These are phyloP conservation scores for Lactarius hengduanensis DNA, from an alignment of 768 basidiomycete genomes.

Conservation along the genomic window DNA sequence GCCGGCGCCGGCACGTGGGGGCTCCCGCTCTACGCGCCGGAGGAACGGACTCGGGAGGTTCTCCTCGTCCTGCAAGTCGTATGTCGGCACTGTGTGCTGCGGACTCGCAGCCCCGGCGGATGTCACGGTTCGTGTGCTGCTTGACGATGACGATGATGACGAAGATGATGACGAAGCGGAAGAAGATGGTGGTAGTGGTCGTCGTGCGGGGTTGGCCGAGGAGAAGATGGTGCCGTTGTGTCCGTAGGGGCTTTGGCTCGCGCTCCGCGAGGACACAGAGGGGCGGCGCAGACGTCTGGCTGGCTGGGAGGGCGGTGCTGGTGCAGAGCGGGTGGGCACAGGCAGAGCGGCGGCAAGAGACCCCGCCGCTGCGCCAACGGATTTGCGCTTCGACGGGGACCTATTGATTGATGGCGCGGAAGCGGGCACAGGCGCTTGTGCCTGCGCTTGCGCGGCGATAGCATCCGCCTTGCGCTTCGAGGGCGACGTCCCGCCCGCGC, in stretches of 20 bases:
- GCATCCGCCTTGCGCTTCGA: constrained; percentile 27
- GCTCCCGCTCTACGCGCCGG: constrained; percentile 50
- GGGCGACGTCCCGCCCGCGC: constrained; percentile 39
- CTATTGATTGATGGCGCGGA: constrained; percentile 25
- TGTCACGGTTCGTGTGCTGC: constrained; percentile 2
- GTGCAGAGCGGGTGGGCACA: constrained; percentile 31
- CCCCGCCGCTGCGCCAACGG: constrained; percentile 25
- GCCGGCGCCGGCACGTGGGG: constrained; percentile 25
- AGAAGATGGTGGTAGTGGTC: constrained; percentile 11
- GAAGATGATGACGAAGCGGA: constrained; percentile 21
- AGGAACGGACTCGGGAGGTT: constrained; percentile 85
- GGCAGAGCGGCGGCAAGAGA: constrained; percentile 11
- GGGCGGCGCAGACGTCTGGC: constrained; percentile 35
- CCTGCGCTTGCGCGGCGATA: neutral
- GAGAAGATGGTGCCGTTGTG: constrained; percentile 22
- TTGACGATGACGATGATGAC: neutral
- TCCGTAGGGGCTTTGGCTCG: neutral
- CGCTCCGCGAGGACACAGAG: constrained; percentile 26
- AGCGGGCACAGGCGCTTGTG: neutral
- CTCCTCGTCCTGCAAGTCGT: constrained; percentile 75
- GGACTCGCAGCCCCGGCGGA: neutral
- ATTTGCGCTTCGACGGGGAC: constrained; percentile 47
- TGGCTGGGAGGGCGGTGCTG: constrained; percentile 10
- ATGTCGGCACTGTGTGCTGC: constrained; percentile 33
- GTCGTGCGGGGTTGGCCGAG: neutral